Evolutionary conservation across 1,284 basidiomycete genomes (phyloP).

Genomic region (Tausonia pullulans): DNA sequence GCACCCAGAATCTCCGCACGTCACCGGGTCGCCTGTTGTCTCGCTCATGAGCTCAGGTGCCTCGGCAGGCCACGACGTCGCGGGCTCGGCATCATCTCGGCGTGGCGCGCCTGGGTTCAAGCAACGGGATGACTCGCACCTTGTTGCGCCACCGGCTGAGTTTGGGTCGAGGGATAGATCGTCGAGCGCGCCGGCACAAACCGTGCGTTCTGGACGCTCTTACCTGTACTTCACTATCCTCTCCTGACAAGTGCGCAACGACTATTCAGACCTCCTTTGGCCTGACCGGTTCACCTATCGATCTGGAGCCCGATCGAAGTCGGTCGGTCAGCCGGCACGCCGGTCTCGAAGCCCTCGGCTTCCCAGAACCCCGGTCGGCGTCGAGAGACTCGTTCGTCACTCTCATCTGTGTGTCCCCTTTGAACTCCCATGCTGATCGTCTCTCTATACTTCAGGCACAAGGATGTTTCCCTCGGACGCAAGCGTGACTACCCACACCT

Average conservation of each 20-base stretch:
- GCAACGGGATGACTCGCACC: neutral
- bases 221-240: too few species aligned
- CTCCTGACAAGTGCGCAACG: too few species aligned
- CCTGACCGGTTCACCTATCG: neutral
- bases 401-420: too few species aligned
- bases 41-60: neutral
- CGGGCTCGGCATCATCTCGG: neutral
- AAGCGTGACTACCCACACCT: conserved; percentile 9
- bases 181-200: neutral
- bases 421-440: neutral
- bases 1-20: neutral
- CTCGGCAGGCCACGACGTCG: neutral
- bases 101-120: neutral
- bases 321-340: neutral
- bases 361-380: too few species aligned
- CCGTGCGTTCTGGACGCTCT: too few species aligned
- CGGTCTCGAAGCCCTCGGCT: too few species aligned
- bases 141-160: neutral
- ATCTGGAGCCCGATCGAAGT: neutral
- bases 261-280: too few species aligned
- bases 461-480: neutral
- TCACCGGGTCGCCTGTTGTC: neutral
- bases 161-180: neutral
- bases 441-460: neutral
- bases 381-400: too few species aligned